Conservation (phyloP, 2,329 filamentous ascomycete species). For the Monilinia fructigena region DNA sequence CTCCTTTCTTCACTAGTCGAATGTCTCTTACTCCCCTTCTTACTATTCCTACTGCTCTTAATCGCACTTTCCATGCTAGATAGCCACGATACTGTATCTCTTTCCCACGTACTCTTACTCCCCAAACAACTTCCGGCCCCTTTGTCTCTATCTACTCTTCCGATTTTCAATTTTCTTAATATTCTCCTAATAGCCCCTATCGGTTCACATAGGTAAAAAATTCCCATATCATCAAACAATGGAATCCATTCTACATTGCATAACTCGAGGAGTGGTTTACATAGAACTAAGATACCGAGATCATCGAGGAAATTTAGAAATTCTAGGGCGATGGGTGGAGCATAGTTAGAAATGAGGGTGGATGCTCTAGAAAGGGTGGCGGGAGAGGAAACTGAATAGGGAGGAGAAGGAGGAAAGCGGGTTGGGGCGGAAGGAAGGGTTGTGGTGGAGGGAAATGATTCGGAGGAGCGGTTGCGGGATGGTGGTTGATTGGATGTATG, state of each 20-base stretch:
- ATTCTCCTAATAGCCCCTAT: neutral
- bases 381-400: neutral
- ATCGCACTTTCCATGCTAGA: slow-evolving; percentile 4
- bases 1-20: neutral
- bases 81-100: neutral
- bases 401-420: neutral
- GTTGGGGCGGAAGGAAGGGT: neutral
- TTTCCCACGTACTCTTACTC: neutral
- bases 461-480: neutral
- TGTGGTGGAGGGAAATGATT: neutral
- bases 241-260: slow-evolving; percentile 27
- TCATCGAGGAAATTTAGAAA: slow-evolving; percentile 34
- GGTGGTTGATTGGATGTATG: neutral
- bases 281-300: slow-evolving; percentile 31
- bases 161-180: neutral
- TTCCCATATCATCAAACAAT: slow-evolving; percentile 33
- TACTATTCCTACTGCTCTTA: neutral
- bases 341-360: neutral
- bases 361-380: neutral
- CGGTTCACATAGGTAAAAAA: slow-evolving; percentile 18
- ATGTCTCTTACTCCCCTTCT: neutral
- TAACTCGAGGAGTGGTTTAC: slow-evolving; percentile 27
- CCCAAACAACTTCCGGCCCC: slow-evolving; percentile 1
- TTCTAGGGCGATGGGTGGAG: slow-evolving; percentile 11
- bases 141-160: neutral